Evolutionary conservation across 176 grass and related monocot species (phyloP).

Genomic region (Oryza australiensis): DNA sequence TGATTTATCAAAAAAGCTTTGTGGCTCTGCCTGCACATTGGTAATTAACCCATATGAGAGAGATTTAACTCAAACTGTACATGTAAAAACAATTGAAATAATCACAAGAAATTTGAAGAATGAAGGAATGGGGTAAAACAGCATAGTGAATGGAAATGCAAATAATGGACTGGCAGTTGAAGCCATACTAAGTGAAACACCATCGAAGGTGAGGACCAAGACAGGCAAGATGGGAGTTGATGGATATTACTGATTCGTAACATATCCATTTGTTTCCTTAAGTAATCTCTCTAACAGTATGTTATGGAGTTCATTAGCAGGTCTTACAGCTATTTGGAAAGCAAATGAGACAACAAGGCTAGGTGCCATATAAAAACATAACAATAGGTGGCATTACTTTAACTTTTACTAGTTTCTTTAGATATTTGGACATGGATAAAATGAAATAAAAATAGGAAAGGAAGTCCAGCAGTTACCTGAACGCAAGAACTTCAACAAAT

Average conservation of each 20-base stretch:
- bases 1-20: conserved; percentile 84
- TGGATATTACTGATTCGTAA: background rate
- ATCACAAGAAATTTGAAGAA: background rate
- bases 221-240: background rate
- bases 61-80: conserved; percentile 14
- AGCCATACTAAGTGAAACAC: background rate
- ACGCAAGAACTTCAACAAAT: conserved; percentile 90
- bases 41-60: conserved; percentile 17
- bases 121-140: background rate
- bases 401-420: conserved; percentile 2
- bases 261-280: background rate
- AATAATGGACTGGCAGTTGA: background rate
- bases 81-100: background rate
- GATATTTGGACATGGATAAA: background rate
- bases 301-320: background rate
- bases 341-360: background rate
- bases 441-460: background rate
- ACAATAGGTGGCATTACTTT: background rate
- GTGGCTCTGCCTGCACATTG: conserved; percentile 86
- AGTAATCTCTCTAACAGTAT: background rate
- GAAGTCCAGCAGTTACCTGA: conserved; percentile 60
- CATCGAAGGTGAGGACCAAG: background rate
- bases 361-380: conserved; percentile 19
- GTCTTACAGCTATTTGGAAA: background rate
- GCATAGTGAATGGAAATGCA: background rate